phyloP scores from a whole-genome alignment of 2,329 filamentous ascomycete genomes.

The Penicillium sp. region DNA sequence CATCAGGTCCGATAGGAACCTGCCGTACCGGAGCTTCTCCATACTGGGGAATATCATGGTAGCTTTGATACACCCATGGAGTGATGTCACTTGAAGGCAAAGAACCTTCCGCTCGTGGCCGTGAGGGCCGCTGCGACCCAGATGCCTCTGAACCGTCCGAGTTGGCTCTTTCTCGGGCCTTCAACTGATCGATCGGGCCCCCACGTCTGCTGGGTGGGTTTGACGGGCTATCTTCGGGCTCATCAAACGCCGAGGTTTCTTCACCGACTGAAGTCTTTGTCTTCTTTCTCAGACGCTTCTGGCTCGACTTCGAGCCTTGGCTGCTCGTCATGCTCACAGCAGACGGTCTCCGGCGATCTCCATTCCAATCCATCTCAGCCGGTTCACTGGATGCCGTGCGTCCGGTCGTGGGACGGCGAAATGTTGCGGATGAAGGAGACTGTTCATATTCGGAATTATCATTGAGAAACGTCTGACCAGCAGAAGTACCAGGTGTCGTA shows the following conservation, averaged over 20 bases:
- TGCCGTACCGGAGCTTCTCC: slow-evolving; percentile 75
- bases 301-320: slow-evolving; percentile 72
- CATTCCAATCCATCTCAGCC: slow-evolving; percentile 59
- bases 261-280: slow-evolving; percentile 91
- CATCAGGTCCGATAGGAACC: slow-evolving; percentile 66
- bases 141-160: slow-evolving; percentile 65
- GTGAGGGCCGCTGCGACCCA: slow-evolving; percentile 68
- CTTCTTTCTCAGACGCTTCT: slow-evolving; percentile 75
- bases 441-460: slow-evolving; percentile 41
- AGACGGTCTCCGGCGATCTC: slow-evolving; percentile 79
- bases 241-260: slow-evolving; percentile 68
- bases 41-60: slow-evolving; percentile 72
- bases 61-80: slow-evolving; percentile 93
- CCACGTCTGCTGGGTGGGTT: slow-evolving; percentile 22
- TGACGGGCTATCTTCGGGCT: slow-evolving; percentile 64
- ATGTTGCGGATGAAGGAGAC: slow-evolving; percentile 67
- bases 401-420: slow-evolving; percentile 56
- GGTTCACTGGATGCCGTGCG: slow-evolving; percentile 58
- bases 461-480: slow-evolving; percentile 37
- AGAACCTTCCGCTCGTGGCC: slow-evolving; percentile 69
- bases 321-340: slow-evolving; percentile 87
- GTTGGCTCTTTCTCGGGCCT: slow-evolving; percentile 73
- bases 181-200: slow-evolving; percentile 49
- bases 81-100: slow-evolving; percentile 89
- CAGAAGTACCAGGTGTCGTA: slow-evolving; percentile 24